A percentile compares a stretch with the other conserved stretches of the same genome.
These are phyloP conservation scores for Clarkia xantiana DNA, from an alignment of 345 rosid genomes.

Conservation along the genomic window DNA sequence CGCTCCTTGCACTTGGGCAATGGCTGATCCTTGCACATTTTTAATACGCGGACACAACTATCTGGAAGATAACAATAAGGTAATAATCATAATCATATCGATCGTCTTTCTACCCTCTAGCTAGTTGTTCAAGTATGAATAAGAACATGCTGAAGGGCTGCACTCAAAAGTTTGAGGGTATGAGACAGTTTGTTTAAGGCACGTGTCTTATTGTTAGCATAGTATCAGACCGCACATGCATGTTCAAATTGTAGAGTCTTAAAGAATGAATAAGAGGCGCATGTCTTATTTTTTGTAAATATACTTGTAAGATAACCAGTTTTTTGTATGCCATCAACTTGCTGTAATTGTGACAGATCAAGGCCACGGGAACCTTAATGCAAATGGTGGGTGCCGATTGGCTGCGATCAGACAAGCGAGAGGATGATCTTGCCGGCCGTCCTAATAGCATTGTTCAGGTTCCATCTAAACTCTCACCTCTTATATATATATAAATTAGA, in stretches of 20 bases:
- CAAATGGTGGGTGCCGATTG: conserved; percentile 95
- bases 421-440: conserved; percentile 68
- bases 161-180: no score
- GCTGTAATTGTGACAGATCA: conserved; percentile 25
- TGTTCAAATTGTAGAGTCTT: no score
- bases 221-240: no score
- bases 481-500: neutral
- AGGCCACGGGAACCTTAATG: conserved; percentile 57
- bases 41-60: conserved; percentile 68
- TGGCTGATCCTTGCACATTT: conserved; percentile 61
- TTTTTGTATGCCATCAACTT: no score
- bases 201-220: no score
- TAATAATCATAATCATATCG: conserved; percentile 12
- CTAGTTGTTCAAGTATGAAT: no score
- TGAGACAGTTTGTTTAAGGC: no score
- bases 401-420: conserved; percentile 58
- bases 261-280: no score
- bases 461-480: neutral
- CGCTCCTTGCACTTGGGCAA: conserved; percentile 61
- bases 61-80: conserved; percentile 59
- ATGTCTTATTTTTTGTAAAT: no score
- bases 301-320: no score
- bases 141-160: no score
- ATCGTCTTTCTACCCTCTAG: no score
- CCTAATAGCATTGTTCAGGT: conserved; percentile 68